These are phyloP conservation scores for Colletotrichum sp. DNA, from an alignment of 2,329 filamentous ascomycete species.

Conservation along the genomic window DNA sequence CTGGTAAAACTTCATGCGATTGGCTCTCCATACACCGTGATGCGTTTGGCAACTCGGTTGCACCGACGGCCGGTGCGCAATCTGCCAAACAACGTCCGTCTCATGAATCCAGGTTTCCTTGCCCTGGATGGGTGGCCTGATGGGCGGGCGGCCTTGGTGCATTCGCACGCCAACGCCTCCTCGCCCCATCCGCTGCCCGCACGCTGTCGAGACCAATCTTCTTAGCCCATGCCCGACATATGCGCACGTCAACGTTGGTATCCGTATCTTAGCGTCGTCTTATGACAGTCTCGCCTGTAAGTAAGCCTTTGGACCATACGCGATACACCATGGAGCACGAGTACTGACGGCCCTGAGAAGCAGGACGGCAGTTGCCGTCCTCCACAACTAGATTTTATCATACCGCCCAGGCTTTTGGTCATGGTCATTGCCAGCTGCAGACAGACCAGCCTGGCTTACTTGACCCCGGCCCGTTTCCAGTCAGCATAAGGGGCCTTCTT, in stretches of 20 bases:
- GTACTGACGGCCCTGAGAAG: no score
- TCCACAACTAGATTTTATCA: no score
- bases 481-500: no score
- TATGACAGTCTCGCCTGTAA: background rate
- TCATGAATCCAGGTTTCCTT: background rate
- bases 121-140: background rate
- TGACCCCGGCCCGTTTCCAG: background rate
- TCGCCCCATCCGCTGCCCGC: background rate
- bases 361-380: background rate
- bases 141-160: background rate
- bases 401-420: background rate
- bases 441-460: background rate
- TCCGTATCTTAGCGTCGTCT: background rate
- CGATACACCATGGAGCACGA: no score
- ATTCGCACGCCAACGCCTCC: background rate
- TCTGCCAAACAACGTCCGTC: background rate
- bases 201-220: background rate
- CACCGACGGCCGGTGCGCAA: slow-evolving; percentile 2
- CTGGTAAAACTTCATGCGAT: background rate
- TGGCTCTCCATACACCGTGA: background rate
- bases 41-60: background rate
- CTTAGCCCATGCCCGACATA: background rate
- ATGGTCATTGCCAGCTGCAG: background rate
- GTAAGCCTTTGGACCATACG: no score
- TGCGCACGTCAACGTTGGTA: background rate